Conservation (phyloP, 129 eudicot species). For the Pittosporum tobira region DNA sequence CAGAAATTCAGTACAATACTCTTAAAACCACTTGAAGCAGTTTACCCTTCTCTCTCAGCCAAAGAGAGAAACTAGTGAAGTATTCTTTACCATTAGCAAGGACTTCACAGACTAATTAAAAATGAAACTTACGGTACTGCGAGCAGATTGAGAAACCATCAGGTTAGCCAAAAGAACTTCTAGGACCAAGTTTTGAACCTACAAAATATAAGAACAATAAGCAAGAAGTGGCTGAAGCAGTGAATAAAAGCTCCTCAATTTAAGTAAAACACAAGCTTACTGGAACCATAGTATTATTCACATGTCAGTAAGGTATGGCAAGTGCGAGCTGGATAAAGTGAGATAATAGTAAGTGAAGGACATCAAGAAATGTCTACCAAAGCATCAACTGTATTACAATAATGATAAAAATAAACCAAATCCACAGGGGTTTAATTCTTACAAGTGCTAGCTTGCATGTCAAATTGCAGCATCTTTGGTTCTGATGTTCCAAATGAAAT, state of each 20-base stretch:
- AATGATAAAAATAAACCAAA: neutral
- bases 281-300: neutral
- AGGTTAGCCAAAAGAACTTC: constrained; percentile 86
- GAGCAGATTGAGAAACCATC: constrained; percentile 52
- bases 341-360: neutral
- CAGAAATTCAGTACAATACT: neutral
- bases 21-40: neutral
- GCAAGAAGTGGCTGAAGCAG: neutral
- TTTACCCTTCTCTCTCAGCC: neutral
- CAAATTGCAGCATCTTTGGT: neutral
- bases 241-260: neutral
- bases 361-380: neutral
- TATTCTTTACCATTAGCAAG: neutral
- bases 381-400: neutral
- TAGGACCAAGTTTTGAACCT: constrained; percentile 80
- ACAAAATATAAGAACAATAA: neutral
- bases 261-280: neutral
- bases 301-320: constrained; percentile 3
- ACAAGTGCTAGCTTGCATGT: neutral
- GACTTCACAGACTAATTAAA: neutral
- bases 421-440: neutral
- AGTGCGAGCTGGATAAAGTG: neutral
- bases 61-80: neutral
- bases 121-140: constrained; percentile 51
- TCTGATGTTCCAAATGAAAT: neutral